A percentile compares a stretch with the other conserved stretches of the same genome.
These are phyloP conservation scores for Backusella westeae DNA, from an alignment of 192 early-diverging fungal species.

Conservation along the genomic window DNA sequence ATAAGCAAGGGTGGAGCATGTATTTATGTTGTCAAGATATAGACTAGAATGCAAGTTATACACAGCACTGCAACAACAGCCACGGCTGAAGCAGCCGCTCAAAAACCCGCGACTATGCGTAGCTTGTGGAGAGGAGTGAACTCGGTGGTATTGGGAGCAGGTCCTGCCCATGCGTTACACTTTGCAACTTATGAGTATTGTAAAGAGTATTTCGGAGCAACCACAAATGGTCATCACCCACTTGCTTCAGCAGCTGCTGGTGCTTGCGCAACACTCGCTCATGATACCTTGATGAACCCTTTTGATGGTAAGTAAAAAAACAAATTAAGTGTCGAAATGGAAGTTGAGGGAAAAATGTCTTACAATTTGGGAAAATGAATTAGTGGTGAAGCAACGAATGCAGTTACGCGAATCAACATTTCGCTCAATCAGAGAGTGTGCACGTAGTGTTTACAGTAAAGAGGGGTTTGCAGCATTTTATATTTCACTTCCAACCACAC, in stretches of 20 bases:
- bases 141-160: slow-evolving; percentile 90
- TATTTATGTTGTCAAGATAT: not conserved
- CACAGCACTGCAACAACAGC: slow-evolving; percentile 34
- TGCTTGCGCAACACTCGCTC: slow-evolving; percentile 81
- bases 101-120: slow-evolving; percentile 16
- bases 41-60: slow-evolving; percentile 95
- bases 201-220: slow-evolving; percentile 73
- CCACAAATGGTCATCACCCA: slow-evolving; percentile 49
- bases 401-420: slow-evolving; percentile 79
- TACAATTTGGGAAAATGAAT: not conserved
- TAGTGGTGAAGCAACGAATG: slow-evolving; percentile 96
- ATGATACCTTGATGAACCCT: slow-evolving; percentile 93
- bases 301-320: slow-evolving; percentile 76
- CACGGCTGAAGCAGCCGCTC: not conserved
- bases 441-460: slow-evolving; percentile 56
- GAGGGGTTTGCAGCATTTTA: slow-evolving; percentile 91
- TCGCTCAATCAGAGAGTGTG: slow-evolving; percentile 68
- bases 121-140: slow-evolving; percentile 94
- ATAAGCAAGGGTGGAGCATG: not conserved
- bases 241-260: slow-evolving; percentile 79
- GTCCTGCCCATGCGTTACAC: slow-evolving; percentile 94
- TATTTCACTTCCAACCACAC: slow-evolving; percentile 90
- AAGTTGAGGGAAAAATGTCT: not conserved
- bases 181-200: slow-evolving; percentile 94
- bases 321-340: not conserved